Base-by-base conservation (phyloP, 306 rosid species). In the Lathyrus sativus region DNA sequence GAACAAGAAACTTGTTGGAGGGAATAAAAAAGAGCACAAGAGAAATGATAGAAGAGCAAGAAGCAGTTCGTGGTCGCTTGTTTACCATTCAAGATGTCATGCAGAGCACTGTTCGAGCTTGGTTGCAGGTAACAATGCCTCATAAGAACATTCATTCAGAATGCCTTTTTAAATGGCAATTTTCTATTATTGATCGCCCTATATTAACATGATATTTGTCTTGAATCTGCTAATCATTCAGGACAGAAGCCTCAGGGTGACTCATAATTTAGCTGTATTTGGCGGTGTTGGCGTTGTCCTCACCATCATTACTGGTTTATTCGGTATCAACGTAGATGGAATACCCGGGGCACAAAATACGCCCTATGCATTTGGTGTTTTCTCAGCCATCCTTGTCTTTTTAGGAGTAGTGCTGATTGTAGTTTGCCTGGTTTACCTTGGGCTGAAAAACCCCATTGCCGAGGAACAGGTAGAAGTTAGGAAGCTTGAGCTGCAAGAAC, bases 21-120 rank as follows among this genome's bases (percentile, higher is more conserved):
- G 80, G 78, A 77, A 68, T 82, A 19, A 84, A 77, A 81, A 88
- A 84, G 79, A 76, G 82, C 71, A 85, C 91, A 17, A 80, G 99
- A 72, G 85, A 86, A 73, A 93, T 93, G 97, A 87, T 90, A 22
- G 99, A 88, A 68, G 99, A 93, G 82, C 97, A 93, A 84, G 99
- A 93, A 87, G 97, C 99, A 50, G 99, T 85, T 73, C 95, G 97
- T 10, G 96, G 85, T 19, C 97, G 99, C 67, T 76, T 93, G 67
- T 90, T 93, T 69, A 93, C 96, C 65, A 90, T 93, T 81, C 96
- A 93, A 82, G 97, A 93, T 72, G 99, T 93, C 57, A 87, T 88
- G 96, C 96, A 90, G 80, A 90, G 99, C 82, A 90, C 72, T 6
- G 87, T 93, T 66, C 96, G 97, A 24, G 91, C 99, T 60, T 95